phyloP scores from a whole-genome alignment of 257 asterid genomes.

The Sherardia arvensis region DNA sequence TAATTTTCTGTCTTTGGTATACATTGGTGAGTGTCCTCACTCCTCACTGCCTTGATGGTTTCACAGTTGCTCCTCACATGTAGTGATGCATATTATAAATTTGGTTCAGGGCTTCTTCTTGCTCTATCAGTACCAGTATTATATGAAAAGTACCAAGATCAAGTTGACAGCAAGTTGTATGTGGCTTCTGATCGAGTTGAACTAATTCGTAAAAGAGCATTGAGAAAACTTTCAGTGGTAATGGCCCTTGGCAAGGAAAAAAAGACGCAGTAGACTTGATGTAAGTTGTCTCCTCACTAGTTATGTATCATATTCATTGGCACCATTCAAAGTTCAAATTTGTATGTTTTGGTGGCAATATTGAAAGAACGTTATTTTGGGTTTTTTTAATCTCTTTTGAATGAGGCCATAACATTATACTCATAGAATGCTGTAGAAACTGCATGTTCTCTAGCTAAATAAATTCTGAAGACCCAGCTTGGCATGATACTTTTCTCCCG shows the following conservation, averaged over 20 bases:
- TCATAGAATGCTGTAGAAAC: not conserved
- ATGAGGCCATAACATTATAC: not conserved
- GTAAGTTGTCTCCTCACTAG: constrained; percentile 17
- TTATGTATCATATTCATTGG: not conserved
- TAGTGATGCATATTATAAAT: constrained; percentile 6
- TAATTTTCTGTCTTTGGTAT: constrained; percentile 63
- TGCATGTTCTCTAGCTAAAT: not conserved
- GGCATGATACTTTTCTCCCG: not conserved
- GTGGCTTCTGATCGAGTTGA: constrained; percentile 41
- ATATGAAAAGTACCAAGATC: constrained; percentile 71
- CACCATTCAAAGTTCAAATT: not conserved
- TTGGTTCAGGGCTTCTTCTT: constrained; percentile 56
- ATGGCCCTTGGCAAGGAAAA: constrained; percentile 44
- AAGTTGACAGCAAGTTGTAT: constrained; percentile 58
- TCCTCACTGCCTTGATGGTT: not conserved
- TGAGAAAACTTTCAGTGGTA: constrained; percentile 40
- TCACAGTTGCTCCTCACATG: not conserved
- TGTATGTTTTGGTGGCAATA: not conserved
- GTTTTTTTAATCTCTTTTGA: not conserved
- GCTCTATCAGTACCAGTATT: constrained; percentile 62
- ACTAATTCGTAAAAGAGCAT: constrained; percentile 38
- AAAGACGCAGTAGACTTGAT: constrained; percentile 55
- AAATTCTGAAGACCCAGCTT: not conserved
- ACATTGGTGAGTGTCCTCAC: constrained; percentile 43
- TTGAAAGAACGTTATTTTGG: not conserved